Percentiles rank a stretch among this genome's conserved stretches.
phyloP scores from a whole-genome alignment of 2,329 filamentous ascomycete genomes.

The Phialocephala sp. region DNA sequence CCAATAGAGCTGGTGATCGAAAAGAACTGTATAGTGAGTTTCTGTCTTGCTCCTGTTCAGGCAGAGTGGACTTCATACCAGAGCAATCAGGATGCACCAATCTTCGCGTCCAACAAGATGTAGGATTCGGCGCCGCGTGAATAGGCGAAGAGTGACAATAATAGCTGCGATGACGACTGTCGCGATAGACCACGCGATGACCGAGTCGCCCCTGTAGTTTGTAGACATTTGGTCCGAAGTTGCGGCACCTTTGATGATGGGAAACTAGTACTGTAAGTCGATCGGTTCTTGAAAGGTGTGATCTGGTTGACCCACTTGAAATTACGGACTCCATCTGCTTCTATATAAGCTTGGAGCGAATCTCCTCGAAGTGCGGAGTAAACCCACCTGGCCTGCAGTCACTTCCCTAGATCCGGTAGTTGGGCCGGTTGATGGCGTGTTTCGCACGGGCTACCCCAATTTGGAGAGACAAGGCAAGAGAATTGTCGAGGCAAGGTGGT shows the following conservation, averaged over 20 bases:
- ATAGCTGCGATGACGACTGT: background rate
- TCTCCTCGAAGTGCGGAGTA: background rate
- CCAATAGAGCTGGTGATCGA: background rate
- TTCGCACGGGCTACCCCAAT: background rate
- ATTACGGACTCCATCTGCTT: background rate
- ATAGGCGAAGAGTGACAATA: background rate
- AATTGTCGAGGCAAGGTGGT: background rate
- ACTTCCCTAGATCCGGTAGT: background rate
- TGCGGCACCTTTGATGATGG: background rate
- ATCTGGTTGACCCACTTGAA: background rate
- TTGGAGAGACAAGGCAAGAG: background rate
- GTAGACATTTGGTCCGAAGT: background rate
- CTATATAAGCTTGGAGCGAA: background rate
- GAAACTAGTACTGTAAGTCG: background rate
- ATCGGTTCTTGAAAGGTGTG: background rate
- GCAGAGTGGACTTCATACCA: background rate
- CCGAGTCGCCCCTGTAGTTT: background rate
- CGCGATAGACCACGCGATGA: background rate
- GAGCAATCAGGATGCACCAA: constrained; percentile 4
- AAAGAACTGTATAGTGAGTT: background rate
- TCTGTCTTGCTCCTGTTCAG: background rate
- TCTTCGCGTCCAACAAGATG: background rate
- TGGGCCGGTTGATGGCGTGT: background rate
- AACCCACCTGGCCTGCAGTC: background rate
- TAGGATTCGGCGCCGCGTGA: background rate